A percentile compares a stretch with the other conserved stretches of the same genome.
Evolutionary conservation across 2,329 filamentous ascomycete genomes (phyloP).

Genomic region (Neurospora sp.): DNA sequence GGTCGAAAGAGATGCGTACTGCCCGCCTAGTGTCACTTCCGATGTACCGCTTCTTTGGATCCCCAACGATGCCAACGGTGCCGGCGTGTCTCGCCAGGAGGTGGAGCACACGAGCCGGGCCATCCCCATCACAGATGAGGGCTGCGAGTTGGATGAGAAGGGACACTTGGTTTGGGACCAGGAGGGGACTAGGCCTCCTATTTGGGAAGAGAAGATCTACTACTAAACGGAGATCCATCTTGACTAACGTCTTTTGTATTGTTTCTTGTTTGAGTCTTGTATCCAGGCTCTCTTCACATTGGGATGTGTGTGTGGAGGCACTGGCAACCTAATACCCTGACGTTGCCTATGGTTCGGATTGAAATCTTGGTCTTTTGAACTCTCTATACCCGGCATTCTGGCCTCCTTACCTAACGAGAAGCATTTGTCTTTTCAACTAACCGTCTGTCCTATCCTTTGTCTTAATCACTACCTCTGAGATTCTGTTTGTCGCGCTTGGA

Average conservation of each 20-base stretch:
- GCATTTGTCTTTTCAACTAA: not conserved
- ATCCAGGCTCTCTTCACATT: not conserved
- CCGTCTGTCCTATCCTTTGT: not conserved
- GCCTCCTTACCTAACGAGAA: not conserved
- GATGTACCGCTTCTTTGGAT: constrained; percentile 71
- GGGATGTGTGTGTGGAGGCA: not conserved
- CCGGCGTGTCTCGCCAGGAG: constrained; percentile 69
- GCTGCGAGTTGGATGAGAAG: constrained; percentile 60
- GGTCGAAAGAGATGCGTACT: constrained; percentile 58
- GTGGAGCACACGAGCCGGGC: constrained; percentile 59
- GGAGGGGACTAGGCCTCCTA: constrained; percentile 23
- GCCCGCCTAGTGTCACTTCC: constrained; percentile 58
- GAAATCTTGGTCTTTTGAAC: not conserved
- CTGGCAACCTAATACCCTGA: not conserved
- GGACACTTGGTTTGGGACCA: constrained; percentile 33
- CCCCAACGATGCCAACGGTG: constrained; percentile 50
- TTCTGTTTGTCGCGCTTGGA: not conserved
- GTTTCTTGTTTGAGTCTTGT: not conserved
- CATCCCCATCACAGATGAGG: constrained; percentile 73
- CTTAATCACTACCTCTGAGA: not conserved
- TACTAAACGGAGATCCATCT: constrained; percentile 17
- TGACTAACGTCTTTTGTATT: not conserved
- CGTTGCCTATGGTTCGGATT: not conserved
- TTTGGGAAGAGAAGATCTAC: constrained; percentile 27
- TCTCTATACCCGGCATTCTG: not conserved